Evolutionary conservation across 2,329 filamentous ascomycete species (phyloP).

Genomic region (Penicillium sp.): DNA sequence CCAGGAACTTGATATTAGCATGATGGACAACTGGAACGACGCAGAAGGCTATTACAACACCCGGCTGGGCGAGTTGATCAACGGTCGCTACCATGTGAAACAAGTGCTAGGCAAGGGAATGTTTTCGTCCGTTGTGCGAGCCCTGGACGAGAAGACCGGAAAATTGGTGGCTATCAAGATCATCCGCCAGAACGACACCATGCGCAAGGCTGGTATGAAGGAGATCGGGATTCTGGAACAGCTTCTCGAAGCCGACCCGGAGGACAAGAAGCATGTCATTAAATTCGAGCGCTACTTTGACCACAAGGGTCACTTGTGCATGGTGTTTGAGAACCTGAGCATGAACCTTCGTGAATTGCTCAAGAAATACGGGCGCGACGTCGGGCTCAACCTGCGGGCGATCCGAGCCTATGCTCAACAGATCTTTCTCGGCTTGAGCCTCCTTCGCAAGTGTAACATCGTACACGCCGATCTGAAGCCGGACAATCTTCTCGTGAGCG

Average conservation of each 20-base stretch:
- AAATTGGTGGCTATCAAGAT: constrained; percentile 93
- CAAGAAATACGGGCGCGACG: constrained; percentile 91
- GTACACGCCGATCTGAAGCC: constrained; percentile 96
- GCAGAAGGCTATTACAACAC: constrained; percentile 95
- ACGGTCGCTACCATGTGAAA: constrained; percentile 83
- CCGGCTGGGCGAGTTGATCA: constrained; percentile 82
- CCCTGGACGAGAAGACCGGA: constrained; percentile 69
- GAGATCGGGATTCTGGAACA: constrained; percentile 91
- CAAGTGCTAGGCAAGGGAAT: constrained; percentile 86
- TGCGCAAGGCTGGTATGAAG: constrained; percentile 85
- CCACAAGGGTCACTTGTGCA: constrained; percentile 90
- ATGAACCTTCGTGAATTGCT: constrained; percentile 90
- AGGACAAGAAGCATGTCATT: constrained; percentile 88
- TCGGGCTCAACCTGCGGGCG: constrained; percentile 83
- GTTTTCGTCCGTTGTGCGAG: constrained; percentile 93
- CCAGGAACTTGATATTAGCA: constrained; percentile 63
- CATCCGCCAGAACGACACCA: constrained; percentile 90
- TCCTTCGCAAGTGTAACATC: constrained; percentile 88
- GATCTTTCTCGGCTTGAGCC: constrained; percentile 82
- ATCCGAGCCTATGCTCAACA: constrained; percentile 88
- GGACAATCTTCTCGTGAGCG: constrained; percentile 92
- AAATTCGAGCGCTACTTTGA: constrained; percentile 83
- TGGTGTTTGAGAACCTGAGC: constrained; percentile 91
- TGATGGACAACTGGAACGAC: constrained; percentile 90
- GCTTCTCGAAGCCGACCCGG: constrained; percentile 76